Evolutionary conservation across 176 grass and related monocot genomes (phyloP), one percentile per base, ranked within the genome.

Genomic region (Carex kokanica): DNA sequence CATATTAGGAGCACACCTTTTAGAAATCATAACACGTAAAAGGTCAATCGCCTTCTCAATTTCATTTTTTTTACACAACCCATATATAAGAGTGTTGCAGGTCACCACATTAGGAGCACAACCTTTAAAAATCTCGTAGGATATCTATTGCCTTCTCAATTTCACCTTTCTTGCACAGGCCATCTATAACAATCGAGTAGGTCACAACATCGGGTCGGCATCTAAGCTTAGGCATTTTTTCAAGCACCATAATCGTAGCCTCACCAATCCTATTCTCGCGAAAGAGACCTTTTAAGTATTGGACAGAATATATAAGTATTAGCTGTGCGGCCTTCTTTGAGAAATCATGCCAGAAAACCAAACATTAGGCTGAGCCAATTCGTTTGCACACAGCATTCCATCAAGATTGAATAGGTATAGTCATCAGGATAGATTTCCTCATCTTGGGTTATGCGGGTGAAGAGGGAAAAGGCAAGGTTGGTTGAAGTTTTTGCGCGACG

Each of bases 141-240:
- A 20, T 23, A 34, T 36, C 15, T 4, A 17, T 15, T 9, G 43
- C 83, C 43, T 49, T 45, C 16, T 29, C 6, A 73, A 84, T 24
- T 60, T 45, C 14, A 9, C 27, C 47, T 24, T 59, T 40, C 65
- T 84, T 84, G 23, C 83, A 84, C 27, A 70, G 8, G 10, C 83
- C 34, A 31, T 67, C 21, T 10, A 79, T 79, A 8, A 79, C 16
- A 4, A n/a, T 66, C 14, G 3, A 79, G 25, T 67, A 85, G 17
- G 59, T 55, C 5, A 79, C 2, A 25, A 40, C 13, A 77, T 31
- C 10, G 20, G 83, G 72, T 5, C 7, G 41, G 45, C 27, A 16
- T 51, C 84, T 73, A 21, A 64, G 2, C 9, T 17, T 36, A 23
- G 59, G 4, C 84, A 85, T 85, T 79, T 23, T 75, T 25, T 67